Evolutionary conservation across 1,284 basidiomycete genomes (phyloP).

Genomic region (Ceratobasidium sp.): DNA sequence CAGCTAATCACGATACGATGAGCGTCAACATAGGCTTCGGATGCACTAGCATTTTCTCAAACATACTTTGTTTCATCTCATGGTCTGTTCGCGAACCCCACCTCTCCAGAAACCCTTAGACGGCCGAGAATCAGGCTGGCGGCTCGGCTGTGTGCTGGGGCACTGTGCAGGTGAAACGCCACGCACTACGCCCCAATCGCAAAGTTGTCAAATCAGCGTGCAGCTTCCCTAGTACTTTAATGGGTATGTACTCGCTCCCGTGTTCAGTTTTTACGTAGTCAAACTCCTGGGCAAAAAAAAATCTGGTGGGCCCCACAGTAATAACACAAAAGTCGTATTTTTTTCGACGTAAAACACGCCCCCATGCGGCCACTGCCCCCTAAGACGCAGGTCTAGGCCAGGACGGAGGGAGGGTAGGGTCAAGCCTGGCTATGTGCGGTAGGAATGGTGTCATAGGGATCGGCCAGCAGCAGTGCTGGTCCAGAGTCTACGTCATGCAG

Average conservation of each 20-base stretch:
- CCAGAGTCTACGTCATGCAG: background rate
- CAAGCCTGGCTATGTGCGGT: background rate
- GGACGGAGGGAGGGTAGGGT: too few relatives aligned
- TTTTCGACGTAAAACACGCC: background rate
- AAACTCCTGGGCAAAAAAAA: background rate
- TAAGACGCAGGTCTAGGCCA: too few relatives aligned
- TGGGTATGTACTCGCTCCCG: background rate
- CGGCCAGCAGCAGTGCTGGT: background rate
- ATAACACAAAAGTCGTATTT: background rate
- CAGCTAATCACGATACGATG: background rate
- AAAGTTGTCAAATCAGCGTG: too few relatives aligned
- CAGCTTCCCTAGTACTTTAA: background rate
- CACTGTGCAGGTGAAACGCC: too few relatives aligned
- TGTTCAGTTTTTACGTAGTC: slow-evolving; percentile 1
- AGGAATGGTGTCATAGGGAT: background rate
- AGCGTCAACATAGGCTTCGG: background rate
- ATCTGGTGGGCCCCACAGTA: background rate
- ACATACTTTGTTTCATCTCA: slow-evolving; percentile 7
- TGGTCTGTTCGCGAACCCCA: too few relatives aligned
- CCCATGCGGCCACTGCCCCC: background rate
- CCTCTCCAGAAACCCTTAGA: too few relatives aligned
- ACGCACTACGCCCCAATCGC: too few relatives aligned
- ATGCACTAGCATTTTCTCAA: background rate
- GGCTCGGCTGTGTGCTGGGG: too few relatives aligned
- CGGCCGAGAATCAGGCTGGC: too few relatives aligned